Base-by-base conservation (phyloP, 1,284 basidiomycete species). In the Afroboletus lepidellus region DNA sequence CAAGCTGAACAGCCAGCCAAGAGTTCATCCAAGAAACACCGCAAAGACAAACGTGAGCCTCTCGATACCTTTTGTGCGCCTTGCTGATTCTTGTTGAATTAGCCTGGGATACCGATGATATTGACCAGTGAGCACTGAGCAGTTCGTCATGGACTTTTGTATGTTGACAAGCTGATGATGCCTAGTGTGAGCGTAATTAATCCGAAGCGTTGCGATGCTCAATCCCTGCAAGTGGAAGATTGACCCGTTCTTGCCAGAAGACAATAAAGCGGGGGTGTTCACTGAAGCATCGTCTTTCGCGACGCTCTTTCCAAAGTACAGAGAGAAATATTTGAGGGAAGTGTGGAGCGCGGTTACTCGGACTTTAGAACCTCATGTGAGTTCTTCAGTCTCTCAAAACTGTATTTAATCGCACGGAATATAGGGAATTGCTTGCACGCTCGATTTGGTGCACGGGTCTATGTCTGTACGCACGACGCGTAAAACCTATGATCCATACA, bases 71-170 rank as follows among this genome's bases (percentile, higher is more conserved):
- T 1, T 42, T 3, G 6, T 18, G 15, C 33, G 20, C 45, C 30
- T 27, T 30, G 46, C 50, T 64, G 46, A 66, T 53, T 34, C 24
- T 33, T 16, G 38, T 48, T 44, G 43, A 59, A 57, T 65, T 44
- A 95, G 94, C 93, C 63, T 99, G 96, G 97, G 96, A 99, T 71
- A 97, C 94, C 42, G 95, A 98, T 68, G 94, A 98, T 63, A 94
- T 98, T 71, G 92, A 99, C 77, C 96, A 98, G 89, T 95, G 72
- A 85, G 90, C 96, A 98, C 89, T 95, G 72, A 85, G 90, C 46
- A 25, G 24, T 46, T 30, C 47, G 34, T 36, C 21, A 20, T 16
- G 12, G 42, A 30, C 4, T 27, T 50, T 33, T 34, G 39, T 57
- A 46, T 58, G 38, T 32, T 25, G 20, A 48, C 46, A 37, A 51